Evolutionary conservation across 2,329 filamentous ascomycete genomes (phyloP).

Genomic region (Colletotrichum limetticola): DNA sequence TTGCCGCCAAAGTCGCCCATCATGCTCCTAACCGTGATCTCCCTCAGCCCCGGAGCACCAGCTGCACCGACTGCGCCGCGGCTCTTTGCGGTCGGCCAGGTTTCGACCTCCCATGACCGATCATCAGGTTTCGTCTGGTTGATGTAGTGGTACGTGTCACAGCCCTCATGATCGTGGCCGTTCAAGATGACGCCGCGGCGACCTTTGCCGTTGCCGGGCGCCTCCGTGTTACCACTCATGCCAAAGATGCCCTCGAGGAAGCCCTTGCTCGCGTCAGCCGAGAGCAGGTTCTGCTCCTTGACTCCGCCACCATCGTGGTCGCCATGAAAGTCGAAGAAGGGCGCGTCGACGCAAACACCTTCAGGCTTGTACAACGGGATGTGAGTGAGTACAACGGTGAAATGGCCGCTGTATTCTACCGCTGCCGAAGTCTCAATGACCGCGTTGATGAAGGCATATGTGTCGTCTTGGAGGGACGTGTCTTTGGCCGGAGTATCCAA

Average conservation of each 20-base stretch:
- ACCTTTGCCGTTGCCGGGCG: conserved; percentile 71
- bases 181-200: conserved; percentile 85
- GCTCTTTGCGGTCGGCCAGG: conserved; percentile 57
- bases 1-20: conserved; percentile 98
- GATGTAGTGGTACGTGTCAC: conserved; percentile 87
- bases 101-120: conserved; percentile 60
- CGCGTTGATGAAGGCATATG: conserved; percentile 80
- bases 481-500: conserved; percentile 84
- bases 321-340: conserved; percentile 83
- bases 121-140: conserved; percentile 66
- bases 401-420: conserved; percentile 71
- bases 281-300: conserved; percentile 92
- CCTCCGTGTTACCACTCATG: conserved; percentile 71
- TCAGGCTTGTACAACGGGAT: conserved; percentile 87
- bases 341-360: conserved; percentile 85
- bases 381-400: conserved; percentile 90
- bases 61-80: conserved; percentile 52
- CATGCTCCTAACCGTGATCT: conserved; percentile 96
- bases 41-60: conserved; percentile 74
- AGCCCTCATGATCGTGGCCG: conserved; percentile 95
- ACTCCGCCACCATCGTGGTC: conserved; percentile 74
- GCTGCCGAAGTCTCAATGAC: conserved; percentile 71
- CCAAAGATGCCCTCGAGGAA: conserved; percentile 89
- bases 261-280: conserved; percentile 74
- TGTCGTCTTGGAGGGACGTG: conserved; percentile 75